Evolutionary conservation across 2,329 filamentous ascomycete genomes (phyloP), one percentile per base, ranked within the genome.

Genomic region (Delphinella strobiligena): DNA sequence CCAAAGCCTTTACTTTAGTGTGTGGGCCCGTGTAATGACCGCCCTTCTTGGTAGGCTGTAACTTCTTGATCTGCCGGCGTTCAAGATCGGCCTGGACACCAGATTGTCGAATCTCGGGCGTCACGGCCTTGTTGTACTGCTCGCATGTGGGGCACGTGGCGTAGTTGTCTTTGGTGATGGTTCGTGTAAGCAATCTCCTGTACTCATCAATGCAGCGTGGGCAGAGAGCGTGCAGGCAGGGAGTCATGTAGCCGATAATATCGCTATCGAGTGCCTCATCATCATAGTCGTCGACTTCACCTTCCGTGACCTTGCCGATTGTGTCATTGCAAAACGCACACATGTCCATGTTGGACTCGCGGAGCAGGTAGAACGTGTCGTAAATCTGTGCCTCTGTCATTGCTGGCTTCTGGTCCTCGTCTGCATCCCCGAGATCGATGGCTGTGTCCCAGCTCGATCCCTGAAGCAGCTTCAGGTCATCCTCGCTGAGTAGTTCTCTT

Each of bases 141-240:
- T 76, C 69, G 57, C 87, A 94, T 37, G 80, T 68, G 1, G 75
- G 75, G 51, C 89, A 95, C 15, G 64, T 62, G 5, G 75, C 70
- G 19, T 63, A 62, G 31, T 67, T 62, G 44, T 69, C 67, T 45
- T 47, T 56, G 40, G 44, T 61, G 40, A 51, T 41, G 4, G 43
- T 45, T 40, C 57, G 39, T 42, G 63, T 62, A 45, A 74, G 68
- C 11, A 72, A 65, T 34, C 72, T 62, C 45, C 72, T 69, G 56
- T 81, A 78, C 7, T 59, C 58, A 27, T 67, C 67, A 47, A 85
- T 75, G 60, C 89, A 95, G 19, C 70, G 67, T 1, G 75, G 72
- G 56, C 91, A 98, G 41, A 94, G 64, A 17, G 94, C 68, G 53
- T 96, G 88, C 54, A 81, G 88, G 58, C 91, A 96, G 1, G 83